Base-by-base conservation (phyloP, 345 rosid species). In the Salix exigua region DNA sequence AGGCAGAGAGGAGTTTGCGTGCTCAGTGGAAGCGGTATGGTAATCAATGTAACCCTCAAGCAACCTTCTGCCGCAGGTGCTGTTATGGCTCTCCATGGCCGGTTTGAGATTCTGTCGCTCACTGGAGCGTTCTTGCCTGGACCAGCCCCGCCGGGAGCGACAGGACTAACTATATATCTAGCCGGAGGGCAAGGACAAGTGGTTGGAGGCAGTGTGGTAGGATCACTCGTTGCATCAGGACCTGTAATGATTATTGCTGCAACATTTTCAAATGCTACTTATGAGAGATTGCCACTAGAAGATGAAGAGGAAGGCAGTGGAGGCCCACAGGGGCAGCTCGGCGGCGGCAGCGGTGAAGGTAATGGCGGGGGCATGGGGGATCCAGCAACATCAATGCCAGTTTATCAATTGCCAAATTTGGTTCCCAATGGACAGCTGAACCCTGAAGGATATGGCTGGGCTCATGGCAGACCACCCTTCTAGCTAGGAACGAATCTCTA, bases 1-100 rank as follows among this genome's bases (percentile, higher is more conserved):
- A 78, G 89, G 7, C 93, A 88, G 65, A 79, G 89, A 73, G 91
- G 93, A 8, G 82, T 89, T 11, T 89, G 90, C 25, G 88, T 89
- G 67, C 75, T 89, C 2, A 88, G 91, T 18, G 93, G 91, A 17
- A 89, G 82, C 53, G 93, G 93, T 16, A 84, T 89, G 25, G 93
- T 89, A 68, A 83, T 88, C 33, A 88, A 89, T 76, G 93, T 89
- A 9, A 89, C 91, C 30, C 88, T 89, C 71, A 85, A 89, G 70
- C 93, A 89, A 77, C 83, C 88, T 14, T 81, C 87, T 1, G 85
- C 88, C 1, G 23, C 78, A 2, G 82, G 82, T 2, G 78, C 82
- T 11, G 78, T 79, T 21, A 61, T 79, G 78, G 82, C 78, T 8
- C 82, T 79, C 48, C 82, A 74, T 7, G 82, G 82, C 0, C 69